A percentile compares a stretch with the other conserved stretches of the same genome.
phyloP scores from a whole-genome alignment of 768 basidiomycete species.

The Leccinum obscurum region DNA sequence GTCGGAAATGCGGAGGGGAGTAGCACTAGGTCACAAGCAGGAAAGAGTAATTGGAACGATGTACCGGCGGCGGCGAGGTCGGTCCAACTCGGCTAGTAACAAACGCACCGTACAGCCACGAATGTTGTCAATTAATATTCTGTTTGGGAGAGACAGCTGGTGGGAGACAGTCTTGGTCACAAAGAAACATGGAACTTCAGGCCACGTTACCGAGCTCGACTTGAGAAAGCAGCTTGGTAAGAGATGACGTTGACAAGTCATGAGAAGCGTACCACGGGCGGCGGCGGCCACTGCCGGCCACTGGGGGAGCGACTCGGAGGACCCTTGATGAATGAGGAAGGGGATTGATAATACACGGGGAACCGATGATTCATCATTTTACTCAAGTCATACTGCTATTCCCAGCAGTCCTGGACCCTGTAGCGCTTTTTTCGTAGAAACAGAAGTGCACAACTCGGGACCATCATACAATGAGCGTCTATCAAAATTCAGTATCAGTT shows the following conservation, averaged over 20 bases:
- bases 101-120: background rate
- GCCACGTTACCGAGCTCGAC: background rate
- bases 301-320: background rate
- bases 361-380: too few relatives aligned
- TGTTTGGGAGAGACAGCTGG: background rate
- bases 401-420: too few relatives aligned
- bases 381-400: too few relatives aligned
- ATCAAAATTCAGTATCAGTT: too few relatives aligned
- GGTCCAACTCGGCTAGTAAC: too few relatives aligned
- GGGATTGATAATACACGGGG: background rate
- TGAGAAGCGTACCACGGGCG: background rate
- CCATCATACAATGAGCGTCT: too few relatives aligned
- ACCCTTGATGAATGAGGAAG: background rate
- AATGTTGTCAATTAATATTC: background rate
- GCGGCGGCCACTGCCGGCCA: background rate
- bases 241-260: background rate
- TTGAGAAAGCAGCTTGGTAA: background rate
- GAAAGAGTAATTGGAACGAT: too few relatives aligned
- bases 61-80: too few relatives aligned
- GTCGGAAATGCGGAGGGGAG: too few relatives aligned
- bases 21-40: too few relatives aligned
- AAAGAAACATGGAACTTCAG: background rate
- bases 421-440: too few relatives aligned
- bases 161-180: background rate
- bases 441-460: too few relatives aligned